Conservation (phyloP, 2,329 filamentous ascomycete species). For the Trichoderma breve region DNA sequence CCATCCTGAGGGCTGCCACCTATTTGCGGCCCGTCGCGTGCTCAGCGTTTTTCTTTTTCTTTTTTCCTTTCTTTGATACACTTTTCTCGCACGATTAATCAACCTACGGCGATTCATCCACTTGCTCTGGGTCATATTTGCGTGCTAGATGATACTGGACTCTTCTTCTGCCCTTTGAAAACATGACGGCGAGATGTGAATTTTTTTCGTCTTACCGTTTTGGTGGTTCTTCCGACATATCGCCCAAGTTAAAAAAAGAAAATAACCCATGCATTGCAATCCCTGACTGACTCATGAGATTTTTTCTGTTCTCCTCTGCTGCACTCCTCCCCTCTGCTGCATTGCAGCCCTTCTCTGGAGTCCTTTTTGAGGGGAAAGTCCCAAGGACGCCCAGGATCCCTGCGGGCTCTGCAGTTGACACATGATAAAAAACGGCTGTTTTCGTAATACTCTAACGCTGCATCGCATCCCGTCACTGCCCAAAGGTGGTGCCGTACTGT, state of each 20-base stretch:
- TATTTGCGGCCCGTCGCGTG: neutral
- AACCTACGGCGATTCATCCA: constrained; percentile 53
- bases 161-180: constrained; percentile 26
- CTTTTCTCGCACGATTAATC: constrained; percentile 56
- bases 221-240: constrained; percentile 35
- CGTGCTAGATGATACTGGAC: constrained; percentile 51
- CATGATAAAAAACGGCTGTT: constrained; percentile 15
- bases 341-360: neutral
- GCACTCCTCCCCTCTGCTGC: neutral
- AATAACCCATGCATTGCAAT: neutral
- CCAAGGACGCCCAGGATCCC: neutral
- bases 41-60: constrained; percentile 22
- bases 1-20: neutral
- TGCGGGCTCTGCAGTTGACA: neutral
- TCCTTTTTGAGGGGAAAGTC: neutral
- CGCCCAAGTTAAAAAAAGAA: neutral
- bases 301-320: neutral
- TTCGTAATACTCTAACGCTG: neutral
- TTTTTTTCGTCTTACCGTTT: constrained; percentile 27
- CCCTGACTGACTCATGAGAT: neutral
- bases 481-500: neutral
- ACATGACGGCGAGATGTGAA: constrained; percentile 24
- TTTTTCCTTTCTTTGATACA: constrained; percentile 34
- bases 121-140: constrained; percentile 60
- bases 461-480: neutral